Conservation (phyloP, 768 basidiomycete genomes). For the Amanita fuliginea region DNA sequence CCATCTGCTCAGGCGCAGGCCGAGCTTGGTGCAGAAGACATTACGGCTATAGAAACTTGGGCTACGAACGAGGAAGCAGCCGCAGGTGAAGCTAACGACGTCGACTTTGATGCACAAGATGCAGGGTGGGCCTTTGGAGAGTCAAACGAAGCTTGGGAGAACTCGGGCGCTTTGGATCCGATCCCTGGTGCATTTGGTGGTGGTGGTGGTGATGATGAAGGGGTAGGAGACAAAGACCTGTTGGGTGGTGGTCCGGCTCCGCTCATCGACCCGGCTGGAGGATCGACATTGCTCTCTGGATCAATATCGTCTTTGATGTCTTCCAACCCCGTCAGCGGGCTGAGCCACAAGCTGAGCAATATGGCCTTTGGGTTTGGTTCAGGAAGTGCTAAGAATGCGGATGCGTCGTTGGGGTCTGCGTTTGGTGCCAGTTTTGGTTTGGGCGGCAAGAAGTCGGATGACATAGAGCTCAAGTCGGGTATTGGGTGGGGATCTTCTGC, state of each 20-base stretch:
- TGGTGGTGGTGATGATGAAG: neutral
- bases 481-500: neutral
- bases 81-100: neutral
- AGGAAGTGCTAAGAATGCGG: neutral
- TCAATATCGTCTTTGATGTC: neutral
- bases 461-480: neutral
- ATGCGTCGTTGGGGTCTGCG: neutral
- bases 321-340: neutral
- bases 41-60: neutral
- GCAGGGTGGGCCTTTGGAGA: neutral
- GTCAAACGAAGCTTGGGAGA: neutral
- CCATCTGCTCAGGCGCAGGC: slow-evolving; percentile 16
- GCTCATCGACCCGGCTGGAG: neutral
- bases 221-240: neutral
- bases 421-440: neutral
- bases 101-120: neutral
- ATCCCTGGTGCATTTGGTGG: neutral
- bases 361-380: slow-evolving; percentile 1
- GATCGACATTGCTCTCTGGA: neutral
- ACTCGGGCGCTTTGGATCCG: neutral
- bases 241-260: neutral
- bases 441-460: neutral
- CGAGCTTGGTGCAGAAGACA: slow-evolving; percentile 11
- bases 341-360: neutral
- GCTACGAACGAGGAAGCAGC: neutral